A percentile compares a stretch with the other conserved stretches of the same genome.
Conservation (phyloP, 169 alveolate genomes). For the Plasmodium relictum region DNA sequence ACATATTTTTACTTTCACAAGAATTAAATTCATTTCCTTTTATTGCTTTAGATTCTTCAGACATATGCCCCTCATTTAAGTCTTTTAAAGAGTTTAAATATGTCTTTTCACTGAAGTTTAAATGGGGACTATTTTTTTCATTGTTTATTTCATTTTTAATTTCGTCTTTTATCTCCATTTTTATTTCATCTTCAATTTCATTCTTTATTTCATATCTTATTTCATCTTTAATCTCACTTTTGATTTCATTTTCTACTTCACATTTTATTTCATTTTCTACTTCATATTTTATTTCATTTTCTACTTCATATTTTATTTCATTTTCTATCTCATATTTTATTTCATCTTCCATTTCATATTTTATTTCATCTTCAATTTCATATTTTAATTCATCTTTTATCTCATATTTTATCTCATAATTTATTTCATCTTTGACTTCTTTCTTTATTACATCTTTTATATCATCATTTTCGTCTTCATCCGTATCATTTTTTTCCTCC, state of each 20-base stretch:
- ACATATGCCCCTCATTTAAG: background rate
- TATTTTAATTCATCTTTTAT: background rate
- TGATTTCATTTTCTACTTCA: too few relatives aligned
- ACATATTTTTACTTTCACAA: constrained; percentile 2
- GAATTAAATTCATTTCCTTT: background rate
- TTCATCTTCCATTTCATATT: constrained; percentile 4
- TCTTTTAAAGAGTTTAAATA: background rate
- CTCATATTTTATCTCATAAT: background rate
- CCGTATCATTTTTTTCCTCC: background rate
- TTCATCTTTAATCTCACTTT: too few relatives aligned
- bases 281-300: too few relatives aligned
- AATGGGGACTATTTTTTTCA: background rate
- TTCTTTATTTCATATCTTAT: too few relatives aligned
- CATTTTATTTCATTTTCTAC: too few relatives aligned
- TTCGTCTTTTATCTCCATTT: too few relatives aligned
- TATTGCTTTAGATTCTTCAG: background rate
- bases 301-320: background rate
- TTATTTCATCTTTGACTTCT: background rate
- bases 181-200: too few relatives aligned
- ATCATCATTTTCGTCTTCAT: background rate
- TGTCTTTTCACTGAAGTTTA: background rate
- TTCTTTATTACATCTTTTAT: background rate
- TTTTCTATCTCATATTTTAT: background rate
- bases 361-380: background rate
- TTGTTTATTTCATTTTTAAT: background rate